Base-by-base conservation (phyloP, 768 basidiomycete species). In the Mycena vulgaris region DNA sequence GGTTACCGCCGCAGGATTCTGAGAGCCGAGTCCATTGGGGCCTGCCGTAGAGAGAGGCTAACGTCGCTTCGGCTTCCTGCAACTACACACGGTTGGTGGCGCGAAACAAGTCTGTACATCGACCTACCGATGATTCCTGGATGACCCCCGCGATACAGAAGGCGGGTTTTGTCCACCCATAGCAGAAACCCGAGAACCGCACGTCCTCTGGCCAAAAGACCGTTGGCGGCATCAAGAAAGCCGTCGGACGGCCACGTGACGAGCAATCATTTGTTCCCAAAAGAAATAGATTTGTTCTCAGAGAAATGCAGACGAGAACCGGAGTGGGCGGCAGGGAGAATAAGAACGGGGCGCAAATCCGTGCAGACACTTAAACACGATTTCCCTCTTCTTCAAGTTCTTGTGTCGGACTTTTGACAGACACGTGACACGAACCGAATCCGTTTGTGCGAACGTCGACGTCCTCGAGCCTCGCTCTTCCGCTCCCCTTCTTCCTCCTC, bases 181-280 rank as follows among this genome's bases (percentile, higher is more conserved):
- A 92, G 71, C 86, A 85, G 60, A 88, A 83, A 2, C 90, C 89
- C 25, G 79, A 77, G n/a, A 76, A 52, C 55, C 78, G 70, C 28
- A 86, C 79, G 75, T 89, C 88, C 30, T 78, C 75, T 33, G 91
- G 91, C 90, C 90, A 92, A 75, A 92, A 89, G 65, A 90, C 74
- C 40, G 84, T 83, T 31, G 78, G 77, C 33, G 80, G 71, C 73
- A 77, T 75, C 48, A 63, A 70, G 72, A 59, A 51, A 52, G 9
- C 8, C 56, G 31, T 63, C 58, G 68, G 72, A 75, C 75, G 77
- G 35, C 75, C 81, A 82, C 79, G 81, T 81, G 80, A 79, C 59
- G 19, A 14, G 39, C 45, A 19, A 14, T 59, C 40, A 68, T 58
- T 68, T 59, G 48, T 1, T 13, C n/a, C 47, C 51, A 47, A 37